Evolutionary conservation across 2,329 filamentous ascomycete genomes (phyloP).

Genomic region (Emydomyces testavorans): DNA sequence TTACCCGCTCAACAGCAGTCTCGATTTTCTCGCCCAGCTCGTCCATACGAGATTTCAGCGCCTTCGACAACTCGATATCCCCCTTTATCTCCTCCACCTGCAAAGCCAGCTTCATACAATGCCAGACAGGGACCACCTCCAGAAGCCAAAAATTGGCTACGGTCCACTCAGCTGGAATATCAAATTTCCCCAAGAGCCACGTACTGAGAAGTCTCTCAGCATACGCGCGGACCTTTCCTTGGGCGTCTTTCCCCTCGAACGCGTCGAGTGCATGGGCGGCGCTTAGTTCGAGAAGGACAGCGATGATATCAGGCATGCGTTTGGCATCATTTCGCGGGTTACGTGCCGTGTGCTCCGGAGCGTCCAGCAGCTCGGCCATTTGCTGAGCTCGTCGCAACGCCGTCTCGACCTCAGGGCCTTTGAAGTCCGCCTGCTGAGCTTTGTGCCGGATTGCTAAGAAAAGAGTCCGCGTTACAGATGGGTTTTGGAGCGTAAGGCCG

Average conservation of each 20-base stretch:
- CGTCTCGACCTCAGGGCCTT: constrained; percentile 23
- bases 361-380: constrained; percentile 28
- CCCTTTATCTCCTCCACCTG: constrained; percentile 25
- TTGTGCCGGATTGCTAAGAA: constrained; percentile 31
- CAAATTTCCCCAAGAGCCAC: constrained; percentile 23
- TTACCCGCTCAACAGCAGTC: constrained; percentile 21
- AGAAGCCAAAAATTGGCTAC: constrained; percentile 22
- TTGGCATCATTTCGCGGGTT: constrained; percentile 27
- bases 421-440: constrained; percentile 26
- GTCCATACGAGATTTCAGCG: constrained; percentile 20
- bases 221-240: constrained; percentile 32
- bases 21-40: constrained; percentile 47
- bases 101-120: constrained; percentile 33
- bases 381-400: constrained; percentile 27
- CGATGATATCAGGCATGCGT: constrained; percentile 33
- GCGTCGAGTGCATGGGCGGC: constrained; percentile 34
- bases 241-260: constrained; percentile 31
- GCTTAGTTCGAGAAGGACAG: constrained; percentile 35
- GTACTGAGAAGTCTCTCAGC: constrained; percentile 28
- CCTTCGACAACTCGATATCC: constrained; percentile 20
- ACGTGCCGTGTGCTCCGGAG: constrained; percentile 23
- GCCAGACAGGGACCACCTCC: constrained; percentile 29
- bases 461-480: constrained; percentile 24
- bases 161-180: constrained; percentile 20
- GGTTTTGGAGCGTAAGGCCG: constrained; percentile 26